Percentiles rank a stretch among this genome's conserved stretches.
Conservation (phyloP, 1,284 basidiomycete genomes). For the Hypsizygus ulmarius region DNA sequence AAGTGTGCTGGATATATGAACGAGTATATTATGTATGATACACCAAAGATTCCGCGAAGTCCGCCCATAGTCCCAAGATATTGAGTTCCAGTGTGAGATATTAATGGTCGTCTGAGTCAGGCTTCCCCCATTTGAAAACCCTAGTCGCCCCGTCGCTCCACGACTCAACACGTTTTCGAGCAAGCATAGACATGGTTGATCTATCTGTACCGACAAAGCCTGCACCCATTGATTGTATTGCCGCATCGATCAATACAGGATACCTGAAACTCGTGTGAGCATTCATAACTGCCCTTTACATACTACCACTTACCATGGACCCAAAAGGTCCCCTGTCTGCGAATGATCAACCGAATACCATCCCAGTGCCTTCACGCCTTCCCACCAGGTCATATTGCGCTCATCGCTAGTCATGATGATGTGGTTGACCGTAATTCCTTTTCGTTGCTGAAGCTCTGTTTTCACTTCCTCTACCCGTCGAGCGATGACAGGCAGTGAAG, state of each 20-base stretch:
- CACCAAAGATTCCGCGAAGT: conserved; percentile 8
- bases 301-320: conserved; percentile 48
- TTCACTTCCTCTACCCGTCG: conserved; percentile 63
- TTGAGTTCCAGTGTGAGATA: background rate
- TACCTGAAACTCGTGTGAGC: conserved; percentile 37
- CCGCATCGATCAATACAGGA: conserved; percentile 66
- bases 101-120: conserved; percentile 44
- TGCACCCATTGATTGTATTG: conserved; percentile 59
- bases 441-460: conserved; percentile 46
- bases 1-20: background rate
- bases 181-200: conserved; percentile 68
- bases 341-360: conserved; percentile 63
- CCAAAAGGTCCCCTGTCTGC: conserved; percentile 49
- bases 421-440: conserved; percentile 49
- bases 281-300: background rate
- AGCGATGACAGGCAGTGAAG: conserved; percentile 54
- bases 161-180: conserved; percentile 57
- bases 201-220: conserved; percentile 70
- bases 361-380: conserved; percentile 51
- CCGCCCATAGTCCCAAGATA: conserved; percentile 7
- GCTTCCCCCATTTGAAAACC: conserved; percentile 54
- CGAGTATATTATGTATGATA: conserved; percentile 5
- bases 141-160: conserved; percentile 58
- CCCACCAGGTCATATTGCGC: conserved; percentile 62
- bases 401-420: conserved; percentile 78